Conservation (phyloP, 2,329 filamentous ascomycete species). For the Nemania abortiva region DNA sequence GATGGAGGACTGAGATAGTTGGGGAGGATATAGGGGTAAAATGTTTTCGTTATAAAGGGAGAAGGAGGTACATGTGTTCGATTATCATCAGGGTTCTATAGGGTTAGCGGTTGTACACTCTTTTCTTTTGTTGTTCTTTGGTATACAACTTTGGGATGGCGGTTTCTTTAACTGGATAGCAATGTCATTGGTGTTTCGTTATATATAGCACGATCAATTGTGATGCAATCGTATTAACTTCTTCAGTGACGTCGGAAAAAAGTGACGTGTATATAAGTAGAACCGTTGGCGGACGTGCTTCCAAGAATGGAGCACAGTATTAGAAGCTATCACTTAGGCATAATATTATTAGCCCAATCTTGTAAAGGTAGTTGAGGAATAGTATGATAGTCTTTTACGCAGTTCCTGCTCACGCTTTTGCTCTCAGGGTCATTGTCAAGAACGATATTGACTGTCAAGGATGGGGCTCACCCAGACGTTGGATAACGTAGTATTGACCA, state of each 20-base stretch:
- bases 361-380: not conserved
- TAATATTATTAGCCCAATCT: not conserved
- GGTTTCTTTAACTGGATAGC: not conserved
- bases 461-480: too few species aligned
- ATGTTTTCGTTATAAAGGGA: not conserved
- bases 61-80: not conserved
- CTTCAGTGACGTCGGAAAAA: not conserved
- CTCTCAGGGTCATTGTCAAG: not conserved
- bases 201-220: not conserved
- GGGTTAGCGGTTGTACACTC: not conserved
- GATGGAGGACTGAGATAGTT: not conserved
- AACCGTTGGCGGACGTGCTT: not conserved
- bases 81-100: not conserved
- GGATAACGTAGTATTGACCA: not conserved
- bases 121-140: not conserved
- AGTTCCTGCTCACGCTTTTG: not conserved
- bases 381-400: not conserved
- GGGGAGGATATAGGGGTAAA: not conserved
- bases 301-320: not conserved
- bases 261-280: not conserved
- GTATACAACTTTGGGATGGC: not conserved
- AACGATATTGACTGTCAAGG: not conserved
- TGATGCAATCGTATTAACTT: not conserved
- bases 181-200: not conserved
- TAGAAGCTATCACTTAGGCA: not conserved